Evolutionary conservation across 2,329 filamentous ascomycete species (phyloP).

Genomic region (Verticillium nubilum): DNA sequence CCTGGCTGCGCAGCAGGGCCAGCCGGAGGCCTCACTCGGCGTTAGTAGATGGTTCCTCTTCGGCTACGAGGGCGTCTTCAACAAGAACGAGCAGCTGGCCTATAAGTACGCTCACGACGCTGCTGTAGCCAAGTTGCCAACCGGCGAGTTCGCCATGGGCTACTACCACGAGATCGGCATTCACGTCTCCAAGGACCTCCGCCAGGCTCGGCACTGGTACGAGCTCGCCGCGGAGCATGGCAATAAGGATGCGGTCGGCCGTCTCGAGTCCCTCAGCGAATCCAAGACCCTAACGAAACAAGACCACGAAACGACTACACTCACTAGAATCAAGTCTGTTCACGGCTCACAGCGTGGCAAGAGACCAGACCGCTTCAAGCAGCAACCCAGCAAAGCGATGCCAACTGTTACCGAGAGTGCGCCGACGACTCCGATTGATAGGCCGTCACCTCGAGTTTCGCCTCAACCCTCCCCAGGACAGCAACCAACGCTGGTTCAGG

Average conservation of each 20-base stretch:
- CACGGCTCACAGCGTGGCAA: constrained; percentile 63
- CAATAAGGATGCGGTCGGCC: constrained; percentile 78
- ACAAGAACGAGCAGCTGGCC: constrained; percentile 92
- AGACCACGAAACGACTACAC: constrained; percentile 88
- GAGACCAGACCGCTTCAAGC: constrained; percentile 55
- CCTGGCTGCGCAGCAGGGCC: constrained; percentile 84
- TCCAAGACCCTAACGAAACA: constrained; percentile 80
- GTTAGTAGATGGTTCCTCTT: constrained; percentile 99
- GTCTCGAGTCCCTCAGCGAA: constrained; percentile 78
- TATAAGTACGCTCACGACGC: constrained; percentile 88
- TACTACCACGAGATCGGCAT: constrained; percentile 98
- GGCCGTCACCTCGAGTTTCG: constrained; percentile 27
- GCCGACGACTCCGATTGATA: constrained; percentile 21
- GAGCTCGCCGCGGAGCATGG: constrained; percentile 82
- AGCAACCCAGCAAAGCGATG: constrained; percentile 33
- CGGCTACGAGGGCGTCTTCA: constrained; percentile 84
- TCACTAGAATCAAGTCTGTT: constrained; percentile 79
- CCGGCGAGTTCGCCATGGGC: constrained; percentile 92
- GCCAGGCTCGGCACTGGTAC: constrained; percentile 85
- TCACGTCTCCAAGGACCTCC: constrained; percentile 75
- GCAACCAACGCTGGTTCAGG: constrained; percentile 30
- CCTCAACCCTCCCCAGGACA: constrained; percentile 36
- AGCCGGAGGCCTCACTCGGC: constrained; percentile 88
- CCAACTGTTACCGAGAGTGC: constrained; percentile 42
- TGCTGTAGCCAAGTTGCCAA: constrained; percentile 73